Conservation (phyloP, 1,139 yeast species). For the Zygoascus sp. region DNA sequence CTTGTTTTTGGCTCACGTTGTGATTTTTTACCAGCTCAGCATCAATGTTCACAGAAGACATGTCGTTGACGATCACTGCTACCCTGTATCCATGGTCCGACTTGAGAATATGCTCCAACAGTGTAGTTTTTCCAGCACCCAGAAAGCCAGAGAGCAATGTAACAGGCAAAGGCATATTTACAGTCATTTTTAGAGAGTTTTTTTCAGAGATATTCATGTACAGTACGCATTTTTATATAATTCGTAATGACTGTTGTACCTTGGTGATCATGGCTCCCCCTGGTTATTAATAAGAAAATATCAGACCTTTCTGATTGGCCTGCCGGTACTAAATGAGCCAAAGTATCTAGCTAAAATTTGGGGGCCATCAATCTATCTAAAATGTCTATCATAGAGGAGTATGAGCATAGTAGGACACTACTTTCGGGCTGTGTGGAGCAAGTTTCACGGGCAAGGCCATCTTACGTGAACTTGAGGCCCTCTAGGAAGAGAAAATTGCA, state of each 20-base stretch:
- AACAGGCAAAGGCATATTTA: slow-evolving; percentile 22
- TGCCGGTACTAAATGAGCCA: no score
- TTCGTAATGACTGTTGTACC: neutral
- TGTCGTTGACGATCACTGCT: slow-evolving; percentile 46
- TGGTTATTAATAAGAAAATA: neutral
- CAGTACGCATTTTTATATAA: neutral
- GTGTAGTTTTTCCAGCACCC: slow-evolving; percentile 46
- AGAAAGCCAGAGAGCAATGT: slow-evolving; percentile 44
- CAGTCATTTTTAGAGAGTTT: neutral
- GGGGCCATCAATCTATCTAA: no score
- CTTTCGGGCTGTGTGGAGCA: no score
- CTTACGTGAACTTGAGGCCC: no score
- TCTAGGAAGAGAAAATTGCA: no score
- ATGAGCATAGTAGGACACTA: no score
- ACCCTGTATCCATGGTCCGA: slow-evolving; percentile 40
- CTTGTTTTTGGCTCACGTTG: slow-evolving; percentile 41
- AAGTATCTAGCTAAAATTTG: no score
- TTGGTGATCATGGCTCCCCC: neutral
- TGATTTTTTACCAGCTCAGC: slow-evolving; percentile 41
- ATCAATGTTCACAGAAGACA: slow-evolving; percentile 39
- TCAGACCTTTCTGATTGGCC: neutral
- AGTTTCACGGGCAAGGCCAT: no score
- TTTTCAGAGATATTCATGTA: neutral
- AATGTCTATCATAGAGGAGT: no score
- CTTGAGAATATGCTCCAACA: slow-evolving; percentile 41